Conservation (phyloP, 140 eudicot species). For the Stevia rebaudiana region DNA sequence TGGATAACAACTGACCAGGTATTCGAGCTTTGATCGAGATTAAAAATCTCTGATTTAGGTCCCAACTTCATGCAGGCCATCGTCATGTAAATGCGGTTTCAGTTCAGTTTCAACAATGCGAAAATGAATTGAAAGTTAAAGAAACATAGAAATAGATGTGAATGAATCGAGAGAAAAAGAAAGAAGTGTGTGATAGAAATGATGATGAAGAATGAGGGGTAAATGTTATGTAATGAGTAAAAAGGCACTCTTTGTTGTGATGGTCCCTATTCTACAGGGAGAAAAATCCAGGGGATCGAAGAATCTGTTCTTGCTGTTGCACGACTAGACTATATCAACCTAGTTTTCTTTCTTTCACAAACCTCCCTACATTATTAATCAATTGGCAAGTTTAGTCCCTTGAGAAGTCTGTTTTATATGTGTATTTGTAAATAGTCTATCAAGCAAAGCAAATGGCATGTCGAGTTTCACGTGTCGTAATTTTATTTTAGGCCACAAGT, state of each 20-base stretch:
- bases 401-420: too few relatives aligned
- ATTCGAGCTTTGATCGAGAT: slow-evolving; percentile 33
- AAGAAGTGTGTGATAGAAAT: slow-evolving; percentile 15
- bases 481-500: too few relatives aligned
- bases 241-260: slow-evolving; percentile 21
- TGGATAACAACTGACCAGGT: slow-evolving; percentile 41
- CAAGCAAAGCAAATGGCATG: too few relatives aligned
- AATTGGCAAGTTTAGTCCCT: neutral
- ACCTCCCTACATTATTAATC: neutral
- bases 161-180: slow-evolving; percentile 4
- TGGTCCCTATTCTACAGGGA: slow-evolving; percentile 48
- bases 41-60: slow-evolving; percentile 58
- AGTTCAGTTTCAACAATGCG: neutral
- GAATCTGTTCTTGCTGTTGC: slow-evolving; percentile 36
- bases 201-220: slow-evolving; percentile 26
- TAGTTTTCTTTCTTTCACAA: neutral
- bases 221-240: slow-evolving; percentile 23
- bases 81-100: neutral
- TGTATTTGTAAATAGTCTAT: too few relatives aligned
- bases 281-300: slow-evolving; percentile 30
- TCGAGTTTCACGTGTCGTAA: too few relatives aligned
- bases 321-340: neutral
- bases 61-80: slow-evolving; percentile 58
- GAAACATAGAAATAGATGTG: neutral
- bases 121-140: neutral